Percentiles rank a stretch among this genome's conserved stretches.
Evolutionary conservation across 805 yeast genomes (phyloP).

Genomic region (Dipodascopsis uninucleata): DNA sequence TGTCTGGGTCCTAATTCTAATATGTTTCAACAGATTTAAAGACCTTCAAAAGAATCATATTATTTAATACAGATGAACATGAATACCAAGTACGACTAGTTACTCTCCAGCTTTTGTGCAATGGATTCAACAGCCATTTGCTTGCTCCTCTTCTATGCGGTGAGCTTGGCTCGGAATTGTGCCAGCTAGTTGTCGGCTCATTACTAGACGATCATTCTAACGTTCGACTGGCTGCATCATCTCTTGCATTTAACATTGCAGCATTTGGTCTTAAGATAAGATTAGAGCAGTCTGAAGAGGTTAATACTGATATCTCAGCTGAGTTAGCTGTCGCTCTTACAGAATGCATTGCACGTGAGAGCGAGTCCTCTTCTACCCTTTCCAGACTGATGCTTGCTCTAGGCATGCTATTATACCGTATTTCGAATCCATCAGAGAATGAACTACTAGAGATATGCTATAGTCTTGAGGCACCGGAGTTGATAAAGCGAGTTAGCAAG

Average conservation of each 20-base stretch:
- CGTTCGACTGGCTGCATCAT: constrained; percentile 28
- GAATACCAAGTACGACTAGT: constrained; percentile 26
- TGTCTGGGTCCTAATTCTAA: not conserved
- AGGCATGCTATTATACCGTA: constrained; percentile 24
- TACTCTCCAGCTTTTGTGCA: constrained; percentile 29
- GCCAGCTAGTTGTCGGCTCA: constrained; percentile 15
- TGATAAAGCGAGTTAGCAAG: constrained; percentile 5
- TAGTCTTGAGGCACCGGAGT: constrained; percentile 15
- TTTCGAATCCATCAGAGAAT: constrained; percentile 13
- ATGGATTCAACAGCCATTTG: constrained; percentile 18
- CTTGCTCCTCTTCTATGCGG: constrained; percentile 16
- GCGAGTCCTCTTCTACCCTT: constrained; percentile 22
- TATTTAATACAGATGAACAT: constrained; percentile 8
- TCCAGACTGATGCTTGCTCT: constrained; percentile 21
- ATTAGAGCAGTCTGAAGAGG: constrained; percentile 8
- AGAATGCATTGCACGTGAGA: constrained; percentile 23
- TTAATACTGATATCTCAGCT: constrained; percentile 10
- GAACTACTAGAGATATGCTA: constrained; percentile 15
- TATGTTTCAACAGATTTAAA: constrained; percentile 3
- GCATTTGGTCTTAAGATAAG: constrained; percentile 18
- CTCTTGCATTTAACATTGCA: constrained; percentile 26
- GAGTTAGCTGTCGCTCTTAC: constrained; percentile 27
- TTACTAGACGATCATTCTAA: constrained; percentile 23
- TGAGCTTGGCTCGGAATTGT: constrained; percentile 10
- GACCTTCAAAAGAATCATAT: constrained; percentile 14